Conservation (phyloP, 192 early-diverging fungal genomes). For the Gonapodya prolifera region DNA sequence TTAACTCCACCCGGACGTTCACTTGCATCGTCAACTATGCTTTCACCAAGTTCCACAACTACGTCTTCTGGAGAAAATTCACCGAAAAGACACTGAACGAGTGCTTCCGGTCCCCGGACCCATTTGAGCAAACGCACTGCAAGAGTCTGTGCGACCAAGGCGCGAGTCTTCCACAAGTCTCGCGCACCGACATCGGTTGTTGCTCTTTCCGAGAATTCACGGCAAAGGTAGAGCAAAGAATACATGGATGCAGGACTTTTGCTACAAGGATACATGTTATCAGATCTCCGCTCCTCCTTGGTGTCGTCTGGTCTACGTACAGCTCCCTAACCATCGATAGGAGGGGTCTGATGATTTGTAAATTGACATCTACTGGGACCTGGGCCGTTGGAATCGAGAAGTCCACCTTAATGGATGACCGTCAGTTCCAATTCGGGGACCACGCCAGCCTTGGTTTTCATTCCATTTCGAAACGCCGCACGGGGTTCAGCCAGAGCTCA, state of each 20-base stretch:
- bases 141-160: background rate
- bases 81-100: background rate
- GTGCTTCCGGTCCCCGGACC: background rate
- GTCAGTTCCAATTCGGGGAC: no score
- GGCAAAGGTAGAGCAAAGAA: conserved; percentile 1
- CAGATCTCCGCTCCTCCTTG: no score
- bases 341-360: background rate
- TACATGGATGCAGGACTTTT: background rate
- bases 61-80: background rate
- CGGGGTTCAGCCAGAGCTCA: background rate
- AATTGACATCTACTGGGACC: background rate
- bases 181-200: background rate
- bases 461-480: background rate
- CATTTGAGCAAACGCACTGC: background rate
- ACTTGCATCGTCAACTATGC: background rate
- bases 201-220: background rate
- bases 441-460: background rate
- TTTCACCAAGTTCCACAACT: background rate
- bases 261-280: background rate
- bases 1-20: background rate
- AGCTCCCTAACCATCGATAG: background rate
- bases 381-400: background rate
- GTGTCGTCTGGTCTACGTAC: background rate
- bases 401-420: background rate
- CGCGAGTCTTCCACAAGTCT: conserved; percentile 2